Conservation (phyloP, 1,139 yeast species). For the Arxiozyma bovina region DNA sequence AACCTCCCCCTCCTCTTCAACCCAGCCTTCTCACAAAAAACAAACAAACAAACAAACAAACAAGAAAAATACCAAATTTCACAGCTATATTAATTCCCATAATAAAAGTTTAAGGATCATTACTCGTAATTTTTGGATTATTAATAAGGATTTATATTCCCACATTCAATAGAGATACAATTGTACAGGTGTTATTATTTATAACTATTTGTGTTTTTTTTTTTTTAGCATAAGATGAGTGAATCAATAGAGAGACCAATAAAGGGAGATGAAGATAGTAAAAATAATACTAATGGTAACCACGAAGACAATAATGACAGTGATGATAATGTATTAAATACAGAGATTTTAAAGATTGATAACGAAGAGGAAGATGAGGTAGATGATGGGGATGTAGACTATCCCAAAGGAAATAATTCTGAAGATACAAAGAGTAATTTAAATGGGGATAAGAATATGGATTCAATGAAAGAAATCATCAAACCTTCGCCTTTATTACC, state of each 20-base stretch:
- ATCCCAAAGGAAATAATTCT: background rate
- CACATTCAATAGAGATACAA: too few relatives aligned
- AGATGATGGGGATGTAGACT: constrained; percentile 44
- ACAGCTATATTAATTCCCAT: too few relatives aligned
- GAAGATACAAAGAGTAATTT: background rate
- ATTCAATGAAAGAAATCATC: background rate
- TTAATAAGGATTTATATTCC: too few relatives aligned
- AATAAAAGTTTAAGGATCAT: too few relatives aligned
- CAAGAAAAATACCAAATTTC: too few relatives aligned
- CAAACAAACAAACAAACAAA: too few relatives aligned
- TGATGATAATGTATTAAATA: background rate
- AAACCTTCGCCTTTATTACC: background rate
- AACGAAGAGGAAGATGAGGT: constrained; percentile 15
- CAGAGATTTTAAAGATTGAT: constrained; percentile 21
- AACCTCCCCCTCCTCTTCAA: too few relatives aligned
- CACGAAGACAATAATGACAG: background rate
- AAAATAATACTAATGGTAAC: too few relatives aligned
- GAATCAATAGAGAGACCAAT: background rate
- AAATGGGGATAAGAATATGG: background rate
- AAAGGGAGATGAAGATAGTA: background rate
- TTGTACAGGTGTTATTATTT: too few relatives aligned
- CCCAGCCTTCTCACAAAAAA: too few relatives aligned
- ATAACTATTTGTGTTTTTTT: too few relatives aligned
- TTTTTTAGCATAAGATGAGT: background rate
- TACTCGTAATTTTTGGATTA: too few relatives aligned